Base-by-base conservation (phyloP, 345 rosid species). In the Euclidium syriacum region DNA sequence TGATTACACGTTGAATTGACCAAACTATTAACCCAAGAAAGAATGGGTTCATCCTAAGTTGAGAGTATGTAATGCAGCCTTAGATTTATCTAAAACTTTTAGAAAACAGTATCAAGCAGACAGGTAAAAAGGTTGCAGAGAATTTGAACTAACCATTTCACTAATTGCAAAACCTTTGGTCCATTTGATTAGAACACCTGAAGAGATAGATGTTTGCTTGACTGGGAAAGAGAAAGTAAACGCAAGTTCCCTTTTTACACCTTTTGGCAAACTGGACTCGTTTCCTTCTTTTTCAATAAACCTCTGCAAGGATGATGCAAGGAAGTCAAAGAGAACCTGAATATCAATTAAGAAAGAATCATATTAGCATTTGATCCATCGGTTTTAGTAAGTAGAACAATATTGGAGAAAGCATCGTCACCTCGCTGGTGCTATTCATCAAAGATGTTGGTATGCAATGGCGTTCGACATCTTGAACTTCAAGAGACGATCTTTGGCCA, bases 211-310 rank as follows among this genome's bases (percentile, higher is more conserved):
- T 4, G 69, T 75, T 49, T 92, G 98, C 65, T 80, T 92, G 43
- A 89, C 87, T 0, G 98, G 96, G 70, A 88, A 92, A 51, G 96
- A 86, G 65, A 92, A 87, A 10, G 95, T 85, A 68, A 89, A 89
- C 10, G 95, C 96, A 42, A 92, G 85, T 68, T 86, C 86, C 77
- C 81, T 79, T 74, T 73, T 72, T 51, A 67, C 67, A 44, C 18
- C 41, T 35, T 12, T 47, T 10, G 84, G 38, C 5, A 46, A 74
- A 66, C 65, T 60, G 7, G 50, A 50, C 42, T 15, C 18, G 24
- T 51, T 54, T 75, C 76, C 85, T 79, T 83, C 95, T 49, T 80
- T 76, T 46, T 89, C 96, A 8, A 82, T 56, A 65, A 89, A 89
- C 43, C 68, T 75, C 75, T 85, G 76, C 64, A 92, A 65, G 1